phyloP scores from a whole-genome alignment of 768 basidiomycete species.

The Coprinopsis sp. region DNA sequence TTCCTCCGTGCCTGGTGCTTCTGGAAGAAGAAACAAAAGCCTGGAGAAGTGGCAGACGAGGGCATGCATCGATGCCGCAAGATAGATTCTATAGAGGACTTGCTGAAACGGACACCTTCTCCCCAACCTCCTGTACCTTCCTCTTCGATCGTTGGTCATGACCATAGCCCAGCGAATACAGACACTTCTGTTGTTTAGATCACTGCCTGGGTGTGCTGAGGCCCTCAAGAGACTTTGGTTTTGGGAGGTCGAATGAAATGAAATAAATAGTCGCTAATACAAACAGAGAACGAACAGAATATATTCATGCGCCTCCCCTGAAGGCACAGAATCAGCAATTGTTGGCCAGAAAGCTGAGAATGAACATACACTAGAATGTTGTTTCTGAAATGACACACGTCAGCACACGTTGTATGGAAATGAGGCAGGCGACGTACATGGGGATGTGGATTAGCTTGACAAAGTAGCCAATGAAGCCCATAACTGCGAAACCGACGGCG shows the following conservation, averaged over 20 bases:
- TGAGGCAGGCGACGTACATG: constrained; percentile 59
- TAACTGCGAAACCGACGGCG: constrained; percentile 94
- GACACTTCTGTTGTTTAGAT: too few relatives aligned
- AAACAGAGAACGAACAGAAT: constrained; percentile 17
- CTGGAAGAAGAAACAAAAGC: constrained; percentile 16
- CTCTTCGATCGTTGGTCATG: neutral
- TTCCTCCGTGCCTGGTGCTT: constrained; percentile 33
- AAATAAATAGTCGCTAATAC: constrained; percentile 16
- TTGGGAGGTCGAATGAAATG: constrained; percentile 5
- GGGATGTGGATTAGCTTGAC: constrained; percentile 98
- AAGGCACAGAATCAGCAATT: constrained; percentile 14
- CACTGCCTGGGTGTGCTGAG: neutral
- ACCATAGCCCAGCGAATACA: too few relatives aligned
- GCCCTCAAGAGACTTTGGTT: neutral
- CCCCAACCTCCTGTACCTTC: neutral
- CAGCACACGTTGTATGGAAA: neutral
- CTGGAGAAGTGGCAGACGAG: neutral
- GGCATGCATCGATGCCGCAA: neutral
- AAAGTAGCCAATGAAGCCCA: constrained; percentile 99
- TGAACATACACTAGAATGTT: constrained; percentile 92
- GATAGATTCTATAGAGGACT: neutral
- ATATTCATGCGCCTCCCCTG: constrained; percentile 71
- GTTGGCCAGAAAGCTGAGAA: neutral
- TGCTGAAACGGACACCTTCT: constrained; percentile 6
- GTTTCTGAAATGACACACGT: constrained; percentile 54